These are phyloP conservation scores for Pisolithus microcarpus DNA, from an alignment of 768 basidiomycete species.

Conservation along the genomic window DNA sequence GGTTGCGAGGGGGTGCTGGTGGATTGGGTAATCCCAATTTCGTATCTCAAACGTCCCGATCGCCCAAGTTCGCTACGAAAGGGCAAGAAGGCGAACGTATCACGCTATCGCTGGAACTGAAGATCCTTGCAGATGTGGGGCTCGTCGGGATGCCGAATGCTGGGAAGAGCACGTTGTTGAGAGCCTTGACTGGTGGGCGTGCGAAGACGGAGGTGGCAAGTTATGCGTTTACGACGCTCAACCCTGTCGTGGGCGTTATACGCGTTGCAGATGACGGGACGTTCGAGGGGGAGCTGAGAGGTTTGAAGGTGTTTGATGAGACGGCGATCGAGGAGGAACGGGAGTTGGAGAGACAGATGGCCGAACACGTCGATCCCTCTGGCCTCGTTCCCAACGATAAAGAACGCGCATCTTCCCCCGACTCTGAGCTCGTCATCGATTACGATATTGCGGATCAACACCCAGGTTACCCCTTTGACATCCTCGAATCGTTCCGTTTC, in stretches of 20 bases:
- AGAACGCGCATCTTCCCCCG: conserved; percentile 14
- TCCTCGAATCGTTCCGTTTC: conserved; percentile 76
- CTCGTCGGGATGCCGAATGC: conserved; percentile 96
- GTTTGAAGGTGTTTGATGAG: conserved; percentile 55
- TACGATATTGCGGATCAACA: conserved; percentile 2
- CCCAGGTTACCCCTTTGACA: conserved; percentile 49
- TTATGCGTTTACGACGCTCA: conserved; percentile 93
- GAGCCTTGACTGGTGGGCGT: conserved; percentile 80
- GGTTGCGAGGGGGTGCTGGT: conserved; percentile 66
- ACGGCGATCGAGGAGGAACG: conserved; percentile 48
- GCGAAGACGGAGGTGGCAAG: conserved; percentile 80
- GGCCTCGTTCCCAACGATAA: not conserved
- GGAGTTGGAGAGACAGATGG: conserved; percentile 40
- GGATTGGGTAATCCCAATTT: conserved; percentile 91
- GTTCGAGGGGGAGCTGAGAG: conserved; percentile 54
- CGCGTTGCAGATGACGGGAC: conserved; percentile 74
- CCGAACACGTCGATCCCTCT: conserved; percentile 10
- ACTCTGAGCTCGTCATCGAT: conserved; percentile 3
- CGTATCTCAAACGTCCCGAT: conserved; percentile 54
- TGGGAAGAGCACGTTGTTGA: conserved; percentile 85
- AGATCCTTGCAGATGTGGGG: conserved; percentile 90
- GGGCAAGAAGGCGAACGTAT: conserved; percentile 68
- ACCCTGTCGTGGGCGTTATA: conserved; percentile 89
- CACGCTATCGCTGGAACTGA: conserved; percentile 85
- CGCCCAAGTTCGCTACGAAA: conserved; percentile 81